phyloP scores from a whole-genome alignment of 805 yeast genomes.

The Metschnikowia corniflorae region DNA sequence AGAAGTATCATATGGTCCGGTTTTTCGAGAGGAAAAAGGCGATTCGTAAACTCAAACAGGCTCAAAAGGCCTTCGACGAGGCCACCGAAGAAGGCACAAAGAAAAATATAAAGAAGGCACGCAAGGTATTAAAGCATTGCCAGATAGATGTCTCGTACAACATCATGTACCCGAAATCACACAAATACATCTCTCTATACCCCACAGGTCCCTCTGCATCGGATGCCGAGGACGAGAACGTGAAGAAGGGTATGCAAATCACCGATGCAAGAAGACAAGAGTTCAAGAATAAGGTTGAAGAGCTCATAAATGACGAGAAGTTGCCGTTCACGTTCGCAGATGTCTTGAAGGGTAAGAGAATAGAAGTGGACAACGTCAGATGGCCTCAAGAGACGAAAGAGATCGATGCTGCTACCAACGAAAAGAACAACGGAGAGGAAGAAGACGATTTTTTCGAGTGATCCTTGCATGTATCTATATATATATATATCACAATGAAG shows the following conservation, averaged over 20 bases:
- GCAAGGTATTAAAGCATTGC: constrained; percentile 50
- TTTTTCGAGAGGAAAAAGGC: constrained; percentile 92
- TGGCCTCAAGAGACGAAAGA: constrained; percentile 24
- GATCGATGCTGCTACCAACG: constrained; percentile 44
- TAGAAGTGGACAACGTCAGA: constrained; percentile 22
- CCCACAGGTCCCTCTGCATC: constrained; percentile 39
- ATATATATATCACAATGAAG: constrained; percentile 1
- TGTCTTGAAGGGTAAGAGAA: constrained; percentile 37
- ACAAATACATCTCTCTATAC: constrained; percentile 76
- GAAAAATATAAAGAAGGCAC: constrained; percentile 41
- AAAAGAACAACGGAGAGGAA: constrained; percentile 16
- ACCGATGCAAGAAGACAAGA: constrained; percentile 44
- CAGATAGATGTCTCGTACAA: constrained; percentile 74
- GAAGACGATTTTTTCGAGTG: constrained; percentile 30
- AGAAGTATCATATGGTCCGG: constrained; percentile 88
- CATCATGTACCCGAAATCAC: constrained; percentile 70
- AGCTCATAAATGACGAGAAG: constrained; percentile 48
- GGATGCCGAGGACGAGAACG: constrained; percentile 31
- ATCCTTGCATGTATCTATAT: constrained; percentile 8
- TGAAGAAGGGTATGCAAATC: constrained; percentile 37
- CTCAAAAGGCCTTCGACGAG: constrained; percentile 36
- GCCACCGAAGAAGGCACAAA: constrained; percentile 31
- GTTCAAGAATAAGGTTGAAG: constrained; percentile 47
- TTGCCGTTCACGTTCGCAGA: constrained; percentile 53
- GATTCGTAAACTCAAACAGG: constrained; percentile 58